These are phyloP conservation scores for Lentinula sp. DNA, from an alignment of 768 basidiomycete species.

Conservation along the genomic window DNA sequence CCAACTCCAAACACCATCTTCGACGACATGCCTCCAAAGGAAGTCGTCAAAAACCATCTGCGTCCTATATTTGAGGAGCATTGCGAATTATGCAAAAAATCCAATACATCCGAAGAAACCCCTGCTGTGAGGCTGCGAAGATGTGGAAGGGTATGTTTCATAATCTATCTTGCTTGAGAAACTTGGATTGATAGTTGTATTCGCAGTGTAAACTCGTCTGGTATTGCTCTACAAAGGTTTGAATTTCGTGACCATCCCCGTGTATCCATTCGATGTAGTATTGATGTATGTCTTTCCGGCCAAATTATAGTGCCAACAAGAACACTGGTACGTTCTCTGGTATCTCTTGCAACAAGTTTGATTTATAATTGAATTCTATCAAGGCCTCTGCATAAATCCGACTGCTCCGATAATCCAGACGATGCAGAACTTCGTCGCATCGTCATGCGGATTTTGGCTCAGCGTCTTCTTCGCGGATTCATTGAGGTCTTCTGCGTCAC, in stretches of 20 bases:
- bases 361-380: background rate
- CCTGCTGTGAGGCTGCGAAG: background rate
- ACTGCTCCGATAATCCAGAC: background rate
- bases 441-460: background rate
- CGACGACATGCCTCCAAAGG: too few relatives aligned
- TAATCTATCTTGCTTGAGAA: background rate
- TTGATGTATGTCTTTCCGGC: background rate
- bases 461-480: background rate
- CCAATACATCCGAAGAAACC: background rate
- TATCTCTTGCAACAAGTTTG: too few relatives aligned
- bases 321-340: background rate
- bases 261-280: background rate
- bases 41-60: background rate
- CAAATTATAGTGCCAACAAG: background rate
- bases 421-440: background rate
- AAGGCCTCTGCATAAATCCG: background rate
- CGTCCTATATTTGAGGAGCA: background rate
- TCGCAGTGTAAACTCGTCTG: background rate
- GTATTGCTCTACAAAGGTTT: background rate
- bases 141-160: background rate
- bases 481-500: background rate
- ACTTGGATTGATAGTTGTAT: background rate
- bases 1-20: too few relatives aligned
- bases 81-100: background rate
- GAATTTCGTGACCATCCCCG: background rate